phyloP scores from a whole-genome alignment of 352 stramenopile genomes.

The Globisporangium apiculatum region DNA sequence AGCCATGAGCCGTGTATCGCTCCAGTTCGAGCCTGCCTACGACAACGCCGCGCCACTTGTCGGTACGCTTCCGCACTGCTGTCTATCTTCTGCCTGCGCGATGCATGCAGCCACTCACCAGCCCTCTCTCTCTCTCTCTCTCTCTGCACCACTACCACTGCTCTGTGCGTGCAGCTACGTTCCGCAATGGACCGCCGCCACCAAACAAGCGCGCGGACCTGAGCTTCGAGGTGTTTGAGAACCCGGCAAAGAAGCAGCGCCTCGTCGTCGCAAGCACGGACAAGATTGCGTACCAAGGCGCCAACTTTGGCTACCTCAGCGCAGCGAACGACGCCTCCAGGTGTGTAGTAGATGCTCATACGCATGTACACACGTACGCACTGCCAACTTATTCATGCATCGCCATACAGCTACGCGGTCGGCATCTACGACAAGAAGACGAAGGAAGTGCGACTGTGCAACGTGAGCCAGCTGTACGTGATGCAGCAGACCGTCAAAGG shows the following conservation, averaged over 20 bases:
- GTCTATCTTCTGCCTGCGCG: not conserved
- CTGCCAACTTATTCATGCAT: not conserved
- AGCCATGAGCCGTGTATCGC: constrained; percentile 55
- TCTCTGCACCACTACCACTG: too few species aligned
- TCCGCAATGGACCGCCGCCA: constrained; percentile 71
- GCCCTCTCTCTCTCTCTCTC: too few species aligned
- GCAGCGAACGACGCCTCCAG: constrained; percentile 59
- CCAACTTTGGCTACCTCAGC: constrained; percentile 81
- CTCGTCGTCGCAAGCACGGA: constrained; percentile 71
- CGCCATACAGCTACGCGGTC: constrained; percentile 42
- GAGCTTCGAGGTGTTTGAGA: constrained; percentile 77
- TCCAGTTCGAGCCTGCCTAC: constrained; percentile 53
- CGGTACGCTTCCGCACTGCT: constrained; percentile 22
- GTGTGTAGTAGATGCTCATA: constrained; percentile 4
- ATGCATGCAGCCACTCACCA: not conserved
- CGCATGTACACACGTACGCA: too few species aligned
- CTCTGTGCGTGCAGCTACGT: constrained; percentile 39
- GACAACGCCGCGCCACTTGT: constrained; percentile 52
- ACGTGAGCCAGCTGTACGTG: constrained; percentile 80
- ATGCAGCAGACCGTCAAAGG: constrained; percentile 82
- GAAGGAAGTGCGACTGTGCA: constrained; percentile 65
- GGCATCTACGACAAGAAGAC: constrained; percentile 75
- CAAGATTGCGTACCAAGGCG: constrained; percentile 77
- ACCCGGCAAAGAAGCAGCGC: constrained; percentile 71
- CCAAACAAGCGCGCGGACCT: constrained; percentile 48